Evolutionary conservation across 2,329 filamentous ascomycete species (phyloP), one percentile per base, ranked within the genome.

Genomic region (Ophiognomonia clavigignenti-juglandacearum): DNA sequence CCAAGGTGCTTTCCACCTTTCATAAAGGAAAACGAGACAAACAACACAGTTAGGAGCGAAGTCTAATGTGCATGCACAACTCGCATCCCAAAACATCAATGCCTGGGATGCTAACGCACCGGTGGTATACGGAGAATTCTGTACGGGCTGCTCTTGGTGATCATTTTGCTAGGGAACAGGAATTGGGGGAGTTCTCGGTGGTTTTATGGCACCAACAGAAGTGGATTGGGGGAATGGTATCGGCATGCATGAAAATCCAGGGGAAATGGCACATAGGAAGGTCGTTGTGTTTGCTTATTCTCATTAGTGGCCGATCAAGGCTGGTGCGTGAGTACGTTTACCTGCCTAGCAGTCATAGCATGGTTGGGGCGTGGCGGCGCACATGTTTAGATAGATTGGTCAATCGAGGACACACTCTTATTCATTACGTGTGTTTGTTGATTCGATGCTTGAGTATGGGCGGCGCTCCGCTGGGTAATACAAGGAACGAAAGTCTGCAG

Each of bases 1-100:
- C 20, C 93, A 98, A 65, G 93, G 93, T 24, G 93, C 95, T 51
- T 98, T 98, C 78, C 93, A 97, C 69, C 75, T 98, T 56, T 96
- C 91, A 51, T 96, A 77, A 63, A 32, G 4, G 10, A 6, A 26
- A 26, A 10, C 6, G 10, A 26, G 10, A 10, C 6, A 26, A 26
- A 14, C 7, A 45, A 16, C 6, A 45, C 13, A 4, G 18, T 13
- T 32, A 40, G 32, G 34, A 19, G 29, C 23, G 24, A 14, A 14
- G 10, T 14, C 23, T 24, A 29, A 44, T 27, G 16, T 11, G 22
- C 22, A 34, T 39, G 22, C 22, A 34, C 36, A 29, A 44, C 29
- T 32, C 43, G 14, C 29, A 22, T 18, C 16, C 18, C 22, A 39
- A 27, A 18, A 36, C 29, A 24, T 38, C 20, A 27, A 31, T 36